Evolutionary conservation across 257 asterid species (phyloP), one percentile per base, ranked within the genome.

Genomic region (Solanum habrochaites): DNA sequence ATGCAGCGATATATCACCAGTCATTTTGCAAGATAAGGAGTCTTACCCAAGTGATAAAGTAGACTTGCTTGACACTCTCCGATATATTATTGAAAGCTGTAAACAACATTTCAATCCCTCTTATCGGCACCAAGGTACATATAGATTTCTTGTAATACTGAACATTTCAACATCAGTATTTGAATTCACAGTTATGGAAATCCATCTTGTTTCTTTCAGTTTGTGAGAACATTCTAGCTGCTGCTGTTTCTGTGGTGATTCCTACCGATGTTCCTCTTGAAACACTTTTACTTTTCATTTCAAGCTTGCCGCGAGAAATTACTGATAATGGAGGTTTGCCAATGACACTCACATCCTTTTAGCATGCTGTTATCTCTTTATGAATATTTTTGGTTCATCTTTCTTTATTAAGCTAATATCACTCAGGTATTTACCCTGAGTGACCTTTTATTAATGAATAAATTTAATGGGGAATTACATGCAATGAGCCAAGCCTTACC

Each of bases 31-130:
- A 42, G 91, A 39, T 73, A 91, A 66, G 42, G 91, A 85, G 86
- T 85, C 88, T 66, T 88, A 11, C 85, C 88, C 85, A 70, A 88
- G 86, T 86, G 93, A 91, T 60, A 94, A 86, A 86, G 93, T 90
- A 42, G 89, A 93, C 89, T 90, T 96, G 81, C 91, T 96, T 88
- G 99, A 96, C 87, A 87, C 88, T 89, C 91, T 95, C 73, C 94
- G 98, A 27, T 96, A 91, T 90, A 88, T 95, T 88, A 91, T 94
- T 52, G 98, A 95, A 88, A 91, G 94, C 88, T 92, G 98, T 87
- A 96, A 94, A 91, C 98, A 90, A 81, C 99, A 96, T 93, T 96
- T 95, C 91, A 96, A 96, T 88, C 92, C 95, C 56, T 91, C 91
- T 88, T 96, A 96, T 83, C 98, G 99, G 80, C 87, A 83, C 85